Evolutionary conservation across 495 filamentous ascomycete genomes (phyloP), one percentile per base, ranked within the genome.

Genomic region (Aspergillus cavernicola): DNA sequence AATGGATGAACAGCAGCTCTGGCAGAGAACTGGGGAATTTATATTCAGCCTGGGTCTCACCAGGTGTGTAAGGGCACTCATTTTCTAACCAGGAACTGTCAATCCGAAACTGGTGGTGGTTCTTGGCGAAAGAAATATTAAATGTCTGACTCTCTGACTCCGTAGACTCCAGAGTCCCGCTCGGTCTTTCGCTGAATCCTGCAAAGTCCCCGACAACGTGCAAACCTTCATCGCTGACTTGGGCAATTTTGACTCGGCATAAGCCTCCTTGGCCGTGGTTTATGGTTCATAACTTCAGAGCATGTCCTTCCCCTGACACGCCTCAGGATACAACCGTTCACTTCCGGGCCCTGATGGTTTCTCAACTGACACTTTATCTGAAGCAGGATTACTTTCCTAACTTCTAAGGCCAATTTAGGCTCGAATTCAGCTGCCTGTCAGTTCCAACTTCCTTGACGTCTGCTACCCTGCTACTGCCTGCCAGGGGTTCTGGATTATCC

Each of bases 101-200:
- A 35, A 52, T 43, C 10, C 41, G 50, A 52, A 52, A 52, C 50
- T 35, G 38, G 39, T 41, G 49, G 49, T 41, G 39, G 16, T 33
- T 52, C 50, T 52, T 52, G 50, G 50, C 39, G 15, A 33, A 19
- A 31, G 16, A 22, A n/a, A n/a, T n/a, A n/a, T n/a, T n/a, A n/a
- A n/a, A n/a, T n/a, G n/a, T n/a, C n/a, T n/a, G n/a, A n/a, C n/a
- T n/a, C n/a, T n/a, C n/a, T n/a, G n/a, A n/a, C n/a, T n/a, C n/a
- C n/a, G n/a, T n/a, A n/a, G n/a, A n/a, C n/a, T n/a, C n/a, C n/a
- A n/a, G n/a, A n/a, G n/a, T 20, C 18, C 33, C 13, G 11, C 12
- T 36, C 11, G 49, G 9, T 11, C 31, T 15, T 1, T 29, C 12
- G 26, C 26, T 32, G 8, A 13, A 46, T 46, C 26, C 26, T 32